Base-by-base conservation (phyloP, 2,329 filamentous ascomycete genomes). In the Ophiostoma fasciatum region DNA sequence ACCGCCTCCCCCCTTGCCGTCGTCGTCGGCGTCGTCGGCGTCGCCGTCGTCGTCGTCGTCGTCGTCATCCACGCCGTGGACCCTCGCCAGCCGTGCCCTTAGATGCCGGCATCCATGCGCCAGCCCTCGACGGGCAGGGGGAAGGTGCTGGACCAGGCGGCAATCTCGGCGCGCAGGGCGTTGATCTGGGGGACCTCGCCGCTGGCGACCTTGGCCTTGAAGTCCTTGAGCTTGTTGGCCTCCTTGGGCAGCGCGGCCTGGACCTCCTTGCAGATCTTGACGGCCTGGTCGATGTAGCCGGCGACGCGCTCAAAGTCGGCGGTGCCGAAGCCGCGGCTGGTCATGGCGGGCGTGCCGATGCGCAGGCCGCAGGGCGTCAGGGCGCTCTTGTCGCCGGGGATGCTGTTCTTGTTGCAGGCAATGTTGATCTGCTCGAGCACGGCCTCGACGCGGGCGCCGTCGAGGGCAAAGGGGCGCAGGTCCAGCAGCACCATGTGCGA, bases 161-260 rank as follows among this genome's bases (percentile, higher is more conserved):
- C 68, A 57, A 98, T 85, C 71, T 96, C 88, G 66, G 84, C 80
- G 67, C 78, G 82, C 57, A 94, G 71, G 48, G 70, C 72, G 57
- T 81, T 77, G 63, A 98, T 88, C 67, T 87, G 82, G 42, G 73
- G 61, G 33, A 93, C 69, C 53, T 79, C 72, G 45, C 84, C 87
- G 48, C 69, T 64, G 40, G 81, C 74, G 43, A 94, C 83, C 73
- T 84, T 88, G 57, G 75, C 77, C 72, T 88, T 92, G 80, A 98
- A 96, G 70, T 98, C 90, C 78, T 96, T 96, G 60, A 93, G 82
- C 77, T 92, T 94, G 77, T 96, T 98, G 53, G 83, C 84, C 62
- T 90, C 82, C 76, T 94, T 94, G 59, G 90, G 88, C 18, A 96
- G 74, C 45, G 70, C 65, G 41, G 57, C 68, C 68, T 96, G 90